phyloP scores from a whole-genome alignment of 2,329 filamentous ascomycete species.

The Sclerotinia minor region DNA sequence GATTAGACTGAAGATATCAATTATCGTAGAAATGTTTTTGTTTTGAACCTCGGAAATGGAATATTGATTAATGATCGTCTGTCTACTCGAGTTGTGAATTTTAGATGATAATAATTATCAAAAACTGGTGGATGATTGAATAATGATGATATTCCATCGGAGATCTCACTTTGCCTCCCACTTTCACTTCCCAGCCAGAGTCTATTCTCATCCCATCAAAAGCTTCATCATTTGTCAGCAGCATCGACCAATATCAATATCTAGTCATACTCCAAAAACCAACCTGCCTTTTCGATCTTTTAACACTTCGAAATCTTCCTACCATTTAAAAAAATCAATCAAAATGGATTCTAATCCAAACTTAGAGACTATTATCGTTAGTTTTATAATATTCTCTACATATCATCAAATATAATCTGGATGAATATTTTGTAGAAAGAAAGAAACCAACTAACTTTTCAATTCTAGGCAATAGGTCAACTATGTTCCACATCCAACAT shows the following conservation, averaged over 20 bases:
- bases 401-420: no score
- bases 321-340: not conserved
- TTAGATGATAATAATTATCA: not conserved
- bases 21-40: not conserved
- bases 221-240: constrained; percentile 24
- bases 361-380: constrained; percentile 19
- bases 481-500: constrained; percentile 81
- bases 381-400: not conserved
- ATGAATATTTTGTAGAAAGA: no score
- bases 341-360: not conserved
- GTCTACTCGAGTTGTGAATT: not conserved
- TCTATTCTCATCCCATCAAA: constrained; percentile 27
- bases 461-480: constrained; percentile 71
- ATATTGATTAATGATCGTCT: not conserved
- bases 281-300: not conserved
- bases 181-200: constrained; percentile 36
- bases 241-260: not conserved
- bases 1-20: not conserved
- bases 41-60: not conserved
- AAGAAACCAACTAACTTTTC: no score
- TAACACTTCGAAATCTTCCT: not conserved
- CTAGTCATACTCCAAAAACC: not conserved
- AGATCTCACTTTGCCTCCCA: constrained; percentile 9
- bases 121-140: no score
- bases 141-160: not conserved